phyloP scores from a whole-genome alignment of 345 rosid species.

The Populus nigra region DNA sequence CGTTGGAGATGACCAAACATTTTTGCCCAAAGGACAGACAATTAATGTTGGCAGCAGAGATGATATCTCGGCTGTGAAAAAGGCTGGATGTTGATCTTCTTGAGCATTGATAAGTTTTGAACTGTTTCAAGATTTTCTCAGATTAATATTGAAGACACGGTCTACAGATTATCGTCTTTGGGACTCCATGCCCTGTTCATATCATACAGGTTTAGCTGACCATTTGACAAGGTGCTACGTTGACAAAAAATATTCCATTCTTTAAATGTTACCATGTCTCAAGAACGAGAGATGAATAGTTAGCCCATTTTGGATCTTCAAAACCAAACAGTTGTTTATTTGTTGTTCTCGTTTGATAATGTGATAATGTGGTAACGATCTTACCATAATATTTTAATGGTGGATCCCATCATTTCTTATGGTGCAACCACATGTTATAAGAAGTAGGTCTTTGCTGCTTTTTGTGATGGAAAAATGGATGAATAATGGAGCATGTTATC shows the following conservation, averaged over 20 bases:
- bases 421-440: too few relatives aligned
- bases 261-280: background rate
- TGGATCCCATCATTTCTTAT: too few relatives aligned
- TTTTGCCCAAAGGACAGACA: conserved; percentile 29
- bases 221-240: background rate
- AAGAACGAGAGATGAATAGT: background rate
- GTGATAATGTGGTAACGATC: too few relatives aligned
- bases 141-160: background rate
- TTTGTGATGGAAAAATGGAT: too few relatives aligned
- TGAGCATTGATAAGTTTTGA: background rate
- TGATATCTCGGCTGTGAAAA: conserved; percentile 31
- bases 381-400: too few relatives aligned
- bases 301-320: background rate
- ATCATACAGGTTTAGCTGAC: conserved; percentile 7
- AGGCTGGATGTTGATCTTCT: conserved; percentile 28
- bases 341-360: too few relatives aligned
- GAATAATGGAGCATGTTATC: too few relatives aligned
- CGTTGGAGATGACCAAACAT: conserved; percentile 27
- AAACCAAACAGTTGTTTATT: background rate
- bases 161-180: background rate
- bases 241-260: background rate
- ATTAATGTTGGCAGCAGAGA: conserved; percentile 33
- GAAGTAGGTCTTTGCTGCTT: too few relatives aligned
- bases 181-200: conserved; percentile 11
- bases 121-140: background rate